Evolutionary conservation across 371 early-diverging fungal genomes (phyloP), one percentile per base, ranked within the genome.

Genomic region (Nosema muscidifuracis): DNA sequence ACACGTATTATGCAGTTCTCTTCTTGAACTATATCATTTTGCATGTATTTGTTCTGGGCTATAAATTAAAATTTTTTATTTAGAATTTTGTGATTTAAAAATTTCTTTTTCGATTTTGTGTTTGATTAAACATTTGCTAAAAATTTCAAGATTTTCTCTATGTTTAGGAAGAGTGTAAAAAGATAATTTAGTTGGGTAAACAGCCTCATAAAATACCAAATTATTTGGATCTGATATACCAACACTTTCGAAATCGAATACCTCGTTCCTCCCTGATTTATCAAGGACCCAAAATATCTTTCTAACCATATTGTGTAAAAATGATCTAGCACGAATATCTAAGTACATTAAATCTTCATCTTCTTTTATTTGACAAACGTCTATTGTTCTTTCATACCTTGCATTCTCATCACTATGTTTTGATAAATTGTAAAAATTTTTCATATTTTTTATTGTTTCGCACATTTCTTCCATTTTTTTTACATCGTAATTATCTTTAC

Each of bases 261-360:
- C 42, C 33, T 65, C 70, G 6, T 65, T 50, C 24, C 38, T 56
- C n/a, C 74, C 82, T 20, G 43, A 12, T 43, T 56, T 60, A 26
- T 66, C 26, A 16, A 80, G 12, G 28, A 76, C 65, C 60, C 65
- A 71, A 30, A 78, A 73, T 34, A 78, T 80, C 51, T 82, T 82
- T 56, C 83, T 71, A 6, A 82, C 83, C 77, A 80, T 80, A 67
- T 80, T 80, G 55, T 82, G 83, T 12, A 82, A 47, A 68, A 80
- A 82, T 18, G 79, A 78, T 6, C 53, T 50, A 1, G 83, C 73
- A 51, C 38, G 51, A 20, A 82, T 80, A 16, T 80, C 70, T 51
- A 82, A 55, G 13, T 61, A 43, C 22, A 57, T 77, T 9, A 80
- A 20, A 51, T 65, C 63, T 1, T 60, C 56, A 9, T 76, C 67